These are phyloP conservation scores for Nematocida sp. DNA, from an alignment of 371 early-diverging fungal genomes.

Conservation along the genomic window DNA sequence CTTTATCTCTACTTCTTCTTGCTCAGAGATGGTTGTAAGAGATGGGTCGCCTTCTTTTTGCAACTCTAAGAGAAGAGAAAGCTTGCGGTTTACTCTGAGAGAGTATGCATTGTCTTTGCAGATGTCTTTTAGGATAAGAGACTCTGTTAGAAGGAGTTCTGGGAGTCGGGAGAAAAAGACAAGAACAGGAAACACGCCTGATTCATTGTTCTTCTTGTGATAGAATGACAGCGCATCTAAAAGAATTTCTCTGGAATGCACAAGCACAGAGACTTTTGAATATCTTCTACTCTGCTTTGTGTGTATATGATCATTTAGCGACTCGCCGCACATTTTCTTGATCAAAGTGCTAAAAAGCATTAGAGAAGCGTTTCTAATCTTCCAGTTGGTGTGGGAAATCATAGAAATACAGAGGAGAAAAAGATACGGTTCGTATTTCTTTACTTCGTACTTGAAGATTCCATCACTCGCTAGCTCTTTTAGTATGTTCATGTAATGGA, in stretches of 20 bases:
- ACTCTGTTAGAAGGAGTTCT: slow-evolving; percentile 2
- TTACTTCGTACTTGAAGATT: slow-evolving; percentile 26
- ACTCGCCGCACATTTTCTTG: slow-evolving; percentile 53
- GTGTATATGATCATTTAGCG: background rate
- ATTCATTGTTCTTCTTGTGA: background rate
- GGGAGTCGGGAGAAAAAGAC: slow-evolving; percentile 46
- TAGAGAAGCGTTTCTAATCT: slow-evolving; percentile 32
- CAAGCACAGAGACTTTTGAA: slow-evolving; percentile 22
- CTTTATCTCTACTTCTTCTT: too few relatives aligned
- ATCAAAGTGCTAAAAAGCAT: slow-evolving; percentile 49
- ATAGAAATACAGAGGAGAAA: slow-evolving; percentile 29
- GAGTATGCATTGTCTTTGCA: background rate
- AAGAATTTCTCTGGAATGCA: slow-evolving; percentile 9
- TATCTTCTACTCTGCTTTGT: background rate
- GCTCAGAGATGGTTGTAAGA: too few relatives aligned
- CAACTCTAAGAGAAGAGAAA: too few relatives aligned
- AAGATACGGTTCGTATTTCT: slow-evolving; percentile 37
- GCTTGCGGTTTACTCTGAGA: too few relatives aligned
- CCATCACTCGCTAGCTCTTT: slow-evolving; percentile 32
- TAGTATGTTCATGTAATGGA: slow-evolving; percentile 42
- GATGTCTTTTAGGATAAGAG: background rate
- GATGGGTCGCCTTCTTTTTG: too few relatives aligned
- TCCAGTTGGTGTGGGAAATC: slow-evolving; percentile 45
- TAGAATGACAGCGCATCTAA: slow-evolving; percentile 7
- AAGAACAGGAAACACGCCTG: slow-evolving; percentile 27